Conservation (phyloP, 2,329 filamentous ascomycete genomes). For the Septoria linicola region DNA sequence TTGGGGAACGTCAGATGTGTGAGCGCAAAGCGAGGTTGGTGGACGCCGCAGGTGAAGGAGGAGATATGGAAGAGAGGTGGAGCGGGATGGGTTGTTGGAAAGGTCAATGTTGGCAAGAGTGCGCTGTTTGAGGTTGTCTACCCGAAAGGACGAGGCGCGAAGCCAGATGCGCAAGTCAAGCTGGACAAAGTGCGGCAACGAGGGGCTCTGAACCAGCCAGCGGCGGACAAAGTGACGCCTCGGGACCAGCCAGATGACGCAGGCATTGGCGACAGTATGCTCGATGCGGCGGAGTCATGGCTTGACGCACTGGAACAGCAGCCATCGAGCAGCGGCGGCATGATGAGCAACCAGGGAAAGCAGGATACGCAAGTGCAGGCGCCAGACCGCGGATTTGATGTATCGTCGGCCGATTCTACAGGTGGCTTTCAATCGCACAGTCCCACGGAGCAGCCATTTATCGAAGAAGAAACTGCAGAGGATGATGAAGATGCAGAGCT, state of each 20-base stretch:
- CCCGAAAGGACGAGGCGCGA: slow-evolving; percentile 61
- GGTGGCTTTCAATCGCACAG: neutral
- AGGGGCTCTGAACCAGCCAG: neutral
- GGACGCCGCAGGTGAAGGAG: slow-evolving; percentile 82
- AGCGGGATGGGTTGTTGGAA: slow-evolving; percentile 94
- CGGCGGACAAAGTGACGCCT: neutral
- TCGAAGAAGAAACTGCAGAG: slow-evolving; percentile 20
- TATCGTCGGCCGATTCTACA: neutral
- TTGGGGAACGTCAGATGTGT: slow-evolving; percentile 85
- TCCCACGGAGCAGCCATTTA: neutral
- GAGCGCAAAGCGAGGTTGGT: slow-evolving; percentile 84
- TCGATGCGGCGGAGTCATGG: slow-evolving; percentile 8
- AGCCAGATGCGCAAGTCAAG: slow-evolving; percentile 7
- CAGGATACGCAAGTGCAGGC: neutral
- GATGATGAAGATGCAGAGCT: slow-evolving; percentile 31
- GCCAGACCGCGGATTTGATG: neutral
- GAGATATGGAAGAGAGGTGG: slow-evolving; percentile 81
- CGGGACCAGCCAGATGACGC: neutral
- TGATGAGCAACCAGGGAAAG: too few relatives aligned
- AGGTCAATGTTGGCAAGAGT: slow-evolving; percentile 96
- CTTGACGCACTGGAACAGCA: neutral
- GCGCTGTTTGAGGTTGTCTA: slow-evolving; percentile 84
- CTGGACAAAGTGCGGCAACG: slow-evolving; percentile 15
- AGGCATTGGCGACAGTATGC: slow-evolving; percentile 12
- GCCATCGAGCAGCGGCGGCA: too few relatives aligned